Evolutionary conservation across 257 asterid genomes (phyloP), one percentile per base, ranked within the genome.

Genomic region (Handroanthus guayacan): DNA sequence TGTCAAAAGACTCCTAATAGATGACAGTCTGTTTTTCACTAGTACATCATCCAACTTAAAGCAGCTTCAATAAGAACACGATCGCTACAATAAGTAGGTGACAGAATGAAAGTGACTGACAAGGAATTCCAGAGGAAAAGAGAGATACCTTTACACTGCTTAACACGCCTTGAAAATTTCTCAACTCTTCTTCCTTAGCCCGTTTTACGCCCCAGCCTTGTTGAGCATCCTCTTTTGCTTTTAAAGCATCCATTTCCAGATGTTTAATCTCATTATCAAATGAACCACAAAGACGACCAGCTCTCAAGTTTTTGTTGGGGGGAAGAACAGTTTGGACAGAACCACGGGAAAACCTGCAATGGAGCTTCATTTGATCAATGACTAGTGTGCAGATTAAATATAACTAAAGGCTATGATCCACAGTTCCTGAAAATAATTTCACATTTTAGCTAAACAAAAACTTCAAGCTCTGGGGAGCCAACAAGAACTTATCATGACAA

Each of bases 281-380:
- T 75, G 98, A 95, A 83, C 95, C 89, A 86, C 87, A 88, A 71
- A 95, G 96, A 73, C 98, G 99, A 17, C 90, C 89, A 82, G 80
- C 84, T 79, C 95, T 88, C 2, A 54, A 9, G 69, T 84, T 83
- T 86, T 77, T 91, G 84, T 65, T 87, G 44, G 95, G 94, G 17
- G 99, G 99, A 71, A 95, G 96, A 84, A 85, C 75, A 62, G 97
- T 95, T 83, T 95, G 88, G 61, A 90, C 86, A 61, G 98, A 86
- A 84, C 92, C 90, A 63, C 97, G 99, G 72, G 83, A 86, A 88
- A 95, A 92, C 97, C 98, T 92, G 83, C 76, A 67, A 68, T 58
- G 50, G 41, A 58, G 76, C 52, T 31, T 68, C 75, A 73, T 66
- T 75, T 83, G 58, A 80, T 76, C 69, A 79, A 64, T 70, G 68